Conservation (phyloP, 2,329 filamentous ascomycete species). For the Parascedosporium putredinis region DNA sequence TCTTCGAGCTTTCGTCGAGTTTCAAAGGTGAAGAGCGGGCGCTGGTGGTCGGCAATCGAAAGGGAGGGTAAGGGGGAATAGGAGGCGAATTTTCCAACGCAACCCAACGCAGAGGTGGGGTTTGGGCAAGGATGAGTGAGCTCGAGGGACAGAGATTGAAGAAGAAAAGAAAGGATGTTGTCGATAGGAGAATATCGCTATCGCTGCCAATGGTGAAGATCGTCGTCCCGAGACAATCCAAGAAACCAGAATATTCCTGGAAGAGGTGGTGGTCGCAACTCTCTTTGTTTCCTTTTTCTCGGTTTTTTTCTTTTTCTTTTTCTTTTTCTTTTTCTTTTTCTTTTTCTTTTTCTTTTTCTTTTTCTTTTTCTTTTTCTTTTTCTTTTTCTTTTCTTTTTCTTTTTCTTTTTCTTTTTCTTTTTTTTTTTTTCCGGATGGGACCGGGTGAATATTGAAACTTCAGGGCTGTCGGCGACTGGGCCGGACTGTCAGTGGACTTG, state of each 20-base stretch:
- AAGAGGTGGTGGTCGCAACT: background rate
- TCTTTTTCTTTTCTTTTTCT: background rate
- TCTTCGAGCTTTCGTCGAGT: too few relatives aligned
- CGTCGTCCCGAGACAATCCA: background rate
- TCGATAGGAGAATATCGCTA: background rate
- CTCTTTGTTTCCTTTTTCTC: background rate
- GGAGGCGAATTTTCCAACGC: background rate
- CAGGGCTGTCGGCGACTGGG: background rate
- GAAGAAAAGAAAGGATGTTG: slow-evolving; percentile 9
- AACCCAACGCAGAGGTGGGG: background rate
- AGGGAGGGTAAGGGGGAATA: too few relatives aligned
- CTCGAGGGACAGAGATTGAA: slow-evolving; percentile 7
- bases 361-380: background rate
- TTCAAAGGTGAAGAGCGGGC: too few relatives aligned
- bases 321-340: background rate
- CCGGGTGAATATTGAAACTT: slow-evolving; percentile 3
- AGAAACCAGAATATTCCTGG: slow-evolving; percentile 12
- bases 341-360: background rate
- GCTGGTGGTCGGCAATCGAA: too few relatives aligned
- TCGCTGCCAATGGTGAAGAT: background rate
- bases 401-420: background rate
- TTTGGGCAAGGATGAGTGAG: slow-evolving; percentile 14
- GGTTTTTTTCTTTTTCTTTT: background rate
- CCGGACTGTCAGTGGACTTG: background rate
- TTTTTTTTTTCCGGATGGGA: background rate